A percentile compares a stretch with the other conserved stretches of the same genome.
phyloP scores from a whole-genome alignment of 164 flowering plant genomes.

The Akebia trifoliata region DNA sequence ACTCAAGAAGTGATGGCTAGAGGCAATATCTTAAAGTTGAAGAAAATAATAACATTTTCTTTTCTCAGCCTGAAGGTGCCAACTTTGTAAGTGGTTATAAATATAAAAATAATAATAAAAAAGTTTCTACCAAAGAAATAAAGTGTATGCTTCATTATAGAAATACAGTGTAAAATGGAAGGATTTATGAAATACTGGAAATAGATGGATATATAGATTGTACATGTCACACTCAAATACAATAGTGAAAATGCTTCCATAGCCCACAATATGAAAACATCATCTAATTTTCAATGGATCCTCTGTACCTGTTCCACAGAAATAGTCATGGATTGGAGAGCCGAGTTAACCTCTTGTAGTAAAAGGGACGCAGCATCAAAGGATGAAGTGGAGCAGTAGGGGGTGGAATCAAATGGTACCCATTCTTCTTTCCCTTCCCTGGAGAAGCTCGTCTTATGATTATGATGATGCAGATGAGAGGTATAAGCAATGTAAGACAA shows the following conservation, averaged over 20 bases:
- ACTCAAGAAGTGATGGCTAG: no score
- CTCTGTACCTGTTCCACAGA: constrained; percentile 72
- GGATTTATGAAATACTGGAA: neutral
- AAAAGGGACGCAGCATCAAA: constrained; percentile 73
- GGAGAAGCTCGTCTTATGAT: constrained; percentile 14
- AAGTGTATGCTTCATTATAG: neutral
- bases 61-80: no score
- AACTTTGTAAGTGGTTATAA: no score
- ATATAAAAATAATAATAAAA: no score
- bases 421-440: constrained; percentile 83
- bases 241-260: neutral
- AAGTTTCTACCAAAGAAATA: no score
- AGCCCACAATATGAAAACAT: neutral
- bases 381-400: constrained; percentile 76
- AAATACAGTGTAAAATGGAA: neutral
- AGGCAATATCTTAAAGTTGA: no score
- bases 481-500: neutral
- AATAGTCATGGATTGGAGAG: constrained; percentile 62
- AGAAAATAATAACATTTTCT: no score
- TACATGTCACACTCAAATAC: neutral
- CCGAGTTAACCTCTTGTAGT: constrained; percentile 50
- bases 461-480: neutral
- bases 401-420: constrained; percentile 71
- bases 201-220: neutral
- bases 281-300: neutral